These are phyloP conservation scores for Chaetomium sp. DNA, from an alignment of 2,329 filamentous ascomycete species.

Conservation along the genomic window DNA sequence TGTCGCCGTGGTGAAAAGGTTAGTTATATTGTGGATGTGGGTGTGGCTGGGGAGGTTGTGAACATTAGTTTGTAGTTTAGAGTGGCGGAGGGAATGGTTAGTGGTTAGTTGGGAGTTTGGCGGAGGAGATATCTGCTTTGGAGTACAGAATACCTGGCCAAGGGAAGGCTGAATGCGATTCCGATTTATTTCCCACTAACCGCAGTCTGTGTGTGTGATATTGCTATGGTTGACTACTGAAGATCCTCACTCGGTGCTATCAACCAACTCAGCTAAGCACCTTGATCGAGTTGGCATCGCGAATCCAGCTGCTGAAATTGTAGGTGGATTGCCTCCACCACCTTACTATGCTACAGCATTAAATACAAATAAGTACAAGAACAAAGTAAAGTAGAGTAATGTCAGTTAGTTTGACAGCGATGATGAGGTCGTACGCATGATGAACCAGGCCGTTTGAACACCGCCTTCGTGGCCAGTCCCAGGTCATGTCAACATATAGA, in stretches of 20 bases:
- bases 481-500: background rate
- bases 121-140: slow-evolving; percentile 11
- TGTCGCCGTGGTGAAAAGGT: too few relatives aligned
- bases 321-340: background rate
- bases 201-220: background rate
- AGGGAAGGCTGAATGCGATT: background rate
- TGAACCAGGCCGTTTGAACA: background rate
- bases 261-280: too few relatives aligned
- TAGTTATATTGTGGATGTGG: background rate
- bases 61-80: background rate
- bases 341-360: background rate
- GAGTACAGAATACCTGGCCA: slow-evolving; percentile 10
- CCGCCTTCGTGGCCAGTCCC: background rate
- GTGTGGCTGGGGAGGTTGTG: too few relatives aligned
- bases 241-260: background rate
- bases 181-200: too few relatives aligned
- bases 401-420: background rate
- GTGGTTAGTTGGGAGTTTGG: background rate
- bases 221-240: background rate
- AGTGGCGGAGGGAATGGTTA: background rate
- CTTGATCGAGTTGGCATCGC: background rate
- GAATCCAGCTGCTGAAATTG: background rate
- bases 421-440: background rate
- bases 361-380: background rate
- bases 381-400: background rate